Evolutionary conservation across 2,329 filamentous ascomycete genomes (phyloP).

Genomic region (Ophiostoma australiae): DNA sequence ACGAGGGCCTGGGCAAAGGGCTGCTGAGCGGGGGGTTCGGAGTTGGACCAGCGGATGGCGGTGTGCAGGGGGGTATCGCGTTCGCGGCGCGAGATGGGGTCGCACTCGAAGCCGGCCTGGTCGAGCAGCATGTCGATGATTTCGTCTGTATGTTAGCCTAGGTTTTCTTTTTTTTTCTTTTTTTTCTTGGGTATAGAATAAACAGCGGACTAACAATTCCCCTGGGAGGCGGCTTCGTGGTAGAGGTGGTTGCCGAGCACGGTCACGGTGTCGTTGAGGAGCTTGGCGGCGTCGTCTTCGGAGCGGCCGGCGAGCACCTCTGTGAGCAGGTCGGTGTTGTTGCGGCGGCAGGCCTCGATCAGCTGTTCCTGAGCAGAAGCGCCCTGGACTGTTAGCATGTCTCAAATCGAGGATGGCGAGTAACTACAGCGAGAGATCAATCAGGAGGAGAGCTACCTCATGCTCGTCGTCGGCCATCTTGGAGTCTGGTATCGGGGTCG

Average conservation of each 20-base stretch:
- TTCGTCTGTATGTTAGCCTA: conserved; percentile 63
- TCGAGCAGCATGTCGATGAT: conserved; percentile 77
- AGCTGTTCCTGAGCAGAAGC: conserved; percentile 80
- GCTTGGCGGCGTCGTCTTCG: conserved; percentile 62
- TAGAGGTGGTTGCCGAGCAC: conserved; percentile 83
- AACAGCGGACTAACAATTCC: conserved; percentile 60
- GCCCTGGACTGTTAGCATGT: conserved; percentile 51
- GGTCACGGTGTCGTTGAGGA: conserved; percentile 82
- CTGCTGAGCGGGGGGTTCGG: conserved; percentile 57
- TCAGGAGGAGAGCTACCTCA: conserved; percentile 30
- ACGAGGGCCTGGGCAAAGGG: conserved; percentile 62
- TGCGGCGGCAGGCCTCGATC: conserved; percentile 86
- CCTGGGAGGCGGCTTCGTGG: conserved; percentile 79
- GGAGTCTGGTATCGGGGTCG: not conserved
- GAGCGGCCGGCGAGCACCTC: conserved; percentile 62
- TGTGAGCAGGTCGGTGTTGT: conserved; percentile 80
- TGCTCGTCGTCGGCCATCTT: conserved; percentile 31
- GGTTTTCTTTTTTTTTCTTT: no score
- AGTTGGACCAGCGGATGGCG: conserved; percentile 72
- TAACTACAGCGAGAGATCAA: not conserved
- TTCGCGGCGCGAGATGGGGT: conserved; percentile 66
- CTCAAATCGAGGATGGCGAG: not conserved
- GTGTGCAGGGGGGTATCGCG: conserved; percentile 76
- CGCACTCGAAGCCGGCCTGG: conserved; percentile 79
- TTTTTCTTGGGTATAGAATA: not conserved